phyloP scores from a whole-genome alignment of 768 basidiomycete genomes.

The Cystobasidium onofrii region DNA sequence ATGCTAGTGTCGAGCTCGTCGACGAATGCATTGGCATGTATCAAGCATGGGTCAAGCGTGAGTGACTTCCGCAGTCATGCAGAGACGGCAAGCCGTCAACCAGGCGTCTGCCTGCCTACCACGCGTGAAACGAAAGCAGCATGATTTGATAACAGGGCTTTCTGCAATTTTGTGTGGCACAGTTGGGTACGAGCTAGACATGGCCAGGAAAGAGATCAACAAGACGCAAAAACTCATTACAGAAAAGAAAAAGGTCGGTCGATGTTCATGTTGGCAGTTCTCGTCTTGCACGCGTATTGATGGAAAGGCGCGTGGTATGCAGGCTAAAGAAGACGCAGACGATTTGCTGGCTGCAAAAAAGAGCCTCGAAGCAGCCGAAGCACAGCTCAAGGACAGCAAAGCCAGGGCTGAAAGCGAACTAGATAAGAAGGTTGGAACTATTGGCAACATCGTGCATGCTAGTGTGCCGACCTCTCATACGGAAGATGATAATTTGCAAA shows the following conservation, averaged over 20 bases:
- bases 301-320: neutral
- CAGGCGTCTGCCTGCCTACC: too few relatives aligned
- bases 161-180: neutral
- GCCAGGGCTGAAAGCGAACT: conserved; percentile 68
- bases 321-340: conserved; percentile 87
- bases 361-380: conserved; percentile 70
- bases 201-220: conserved; percentile 72
- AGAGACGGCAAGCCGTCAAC: neutral
- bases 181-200: conserved; percentile 84
- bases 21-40: conserved; percentile 92
- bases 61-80: conserved; percentile 45
- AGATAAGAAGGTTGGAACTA: conserved; percentile 66
- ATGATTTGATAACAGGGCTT: neutral
- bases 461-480: conserved; percentile 74
- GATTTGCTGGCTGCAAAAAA: conserved; percentile 78
- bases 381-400: conserved; percentile 64
- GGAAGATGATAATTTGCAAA: conserved; percentile 85
- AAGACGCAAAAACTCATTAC: conserved; percentile 89
- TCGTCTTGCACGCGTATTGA: neutral
- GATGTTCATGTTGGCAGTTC: neutral
- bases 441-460: conserved; percentile 89
- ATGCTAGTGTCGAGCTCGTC: conserved; percentile 78
- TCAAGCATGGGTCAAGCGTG: conserved; percentile 86
- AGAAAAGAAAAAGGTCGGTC: conserved; percentile 74
- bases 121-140: neutral